Conservation (phyloP, 169 alveolate species). For the Plasmodium cynomolgi region DNA sequence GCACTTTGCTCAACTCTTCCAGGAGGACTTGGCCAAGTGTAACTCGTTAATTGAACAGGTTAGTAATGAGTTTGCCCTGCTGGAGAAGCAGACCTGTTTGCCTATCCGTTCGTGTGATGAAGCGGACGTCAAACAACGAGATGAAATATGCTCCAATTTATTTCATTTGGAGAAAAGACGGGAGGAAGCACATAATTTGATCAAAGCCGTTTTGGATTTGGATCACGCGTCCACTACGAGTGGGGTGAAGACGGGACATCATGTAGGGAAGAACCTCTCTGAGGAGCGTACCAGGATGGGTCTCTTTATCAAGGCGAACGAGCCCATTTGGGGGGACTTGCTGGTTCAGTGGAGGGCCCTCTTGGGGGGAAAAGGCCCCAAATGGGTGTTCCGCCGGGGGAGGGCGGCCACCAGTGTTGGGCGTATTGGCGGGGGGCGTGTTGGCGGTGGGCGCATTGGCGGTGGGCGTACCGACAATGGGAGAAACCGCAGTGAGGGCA, state of each 20-base stretch:
- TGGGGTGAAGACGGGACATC: not conserved
- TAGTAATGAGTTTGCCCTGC: slow-evolving; percentile 14
- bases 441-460: too few species aligned
- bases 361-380: slow-evolving; percentile 1
- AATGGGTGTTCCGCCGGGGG: not conserved
- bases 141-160: not conserved
- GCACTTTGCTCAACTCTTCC: slow-evolving; percentile 13
- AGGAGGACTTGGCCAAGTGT: slow-evolving; percentile 32
- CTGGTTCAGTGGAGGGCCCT: slow-evolving; percentile 10
- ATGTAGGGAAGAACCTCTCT: not conserved
- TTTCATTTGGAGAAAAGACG: not conserved
- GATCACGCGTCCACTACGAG: not conserved
- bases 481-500: not conserved
- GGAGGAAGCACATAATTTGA: not conserved
- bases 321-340: not conserved
- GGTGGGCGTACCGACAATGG: slow-evolving; percentile 64
- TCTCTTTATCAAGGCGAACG: not conserved
- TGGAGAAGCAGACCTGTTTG: slow-evolving; percentile 27
- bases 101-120: slow-evolving; percentile 1
- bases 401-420: not conserved
- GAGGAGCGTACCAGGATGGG: not conserved
- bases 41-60: slow-evolving; percentile 20
- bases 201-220: not conserved
- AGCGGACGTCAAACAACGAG: not conserved
- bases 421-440: too few species aligned